Conservation (phyloP, 2,329 filamentous ascomycete genomes). For the Cadophora sp. region DNA sequence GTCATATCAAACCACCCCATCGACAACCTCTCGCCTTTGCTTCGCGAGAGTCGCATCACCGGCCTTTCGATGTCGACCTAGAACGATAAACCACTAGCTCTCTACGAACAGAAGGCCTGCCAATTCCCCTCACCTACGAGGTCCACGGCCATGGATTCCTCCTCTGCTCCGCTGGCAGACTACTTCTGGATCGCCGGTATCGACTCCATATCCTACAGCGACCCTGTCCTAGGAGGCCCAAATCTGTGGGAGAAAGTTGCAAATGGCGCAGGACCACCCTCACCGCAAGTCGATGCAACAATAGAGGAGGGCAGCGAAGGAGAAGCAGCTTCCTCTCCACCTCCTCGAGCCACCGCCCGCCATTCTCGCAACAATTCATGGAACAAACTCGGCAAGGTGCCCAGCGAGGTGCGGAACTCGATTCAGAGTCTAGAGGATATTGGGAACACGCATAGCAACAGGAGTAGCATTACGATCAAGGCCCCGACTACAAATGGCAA, state of each 20-base stretch:
- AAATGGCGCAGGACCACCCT: constrained; percentile 38
- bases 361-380: constrained; percentile 68
- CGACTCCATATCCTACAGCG: constrained; percentile 70
- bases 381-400: constrained; percentile 63
- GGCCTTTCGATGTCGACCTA: constrained; percentile 36
- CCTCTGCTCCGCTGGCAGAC: constrained; percentile 71
- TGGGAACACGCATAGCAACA: constrained; percentile 60
- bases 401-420: constrained; percentile 58
- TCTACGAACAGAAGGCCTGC: constrained; percentile 26
- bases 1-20: background rate
- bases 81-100: constrained; percentile 17
- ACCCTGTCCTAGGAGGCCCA: constrained; percentile 52
- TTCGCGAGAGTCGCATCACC: constrained; percentile 9
- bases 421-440: constrained; percentile 63
- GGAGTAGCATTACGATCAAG: constrained; percentile 70
- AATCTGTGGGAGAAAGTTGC: constrained; percentile 36
- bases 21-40: background rate
- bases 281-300: constrained; percentile 58
- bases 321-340: constrained; percentile 54
- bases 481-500: constrained; percentile 46
- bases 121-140: constrained; percentile 15
- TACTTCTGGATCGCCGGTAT: constrained; percentile 80
- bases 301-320: constrained; percentile 64
- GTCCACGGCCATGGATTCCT: constrained; percentile 46
- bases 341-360: constrained; percentile 50